phyloP scores from a whole-genome alignment of 2,329 filamentous ascomycete genomes.

The Monosporascus sp. region DNA sequence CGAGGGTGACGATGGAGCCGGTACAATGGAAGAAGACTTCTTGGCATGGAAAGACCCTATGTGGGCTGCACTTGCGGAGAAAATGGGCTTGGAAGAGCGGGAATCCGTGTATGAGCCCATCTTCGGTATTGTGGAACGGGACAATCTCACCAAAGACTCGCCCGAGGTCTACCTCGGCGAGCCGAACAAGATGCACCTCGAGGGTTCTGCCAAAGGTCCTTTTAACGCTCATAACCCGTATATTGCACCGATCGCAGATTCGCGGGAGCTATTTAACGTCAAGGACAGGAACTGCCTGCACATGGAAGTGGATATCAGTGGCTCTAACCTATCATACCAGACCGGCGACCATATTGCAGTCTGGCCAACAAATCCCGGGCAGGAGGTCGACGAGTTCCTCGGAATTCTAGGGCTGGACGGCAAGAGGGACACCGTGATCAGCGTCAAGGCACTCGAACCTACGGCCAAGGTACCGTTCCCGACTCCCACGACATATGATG shows the following conservation, averaged over 20 bases:
- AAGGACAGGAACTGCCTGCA: slow-evolving; percentile 94
- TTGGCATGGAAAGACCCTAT: slow-evolving; percentile 99
- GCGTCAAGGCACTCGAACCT: slow-evolving; percentile 85
- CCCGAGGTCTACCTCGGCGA: slow-evolving; percentile 89
- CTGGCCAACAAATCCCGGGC: slow-evolving; percentile 94
- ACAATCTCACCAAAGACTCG: slow-evolving; percentile 68
- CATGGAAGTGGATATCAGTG: slow-evolving; percentile 87
- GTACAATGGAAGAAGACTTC: slow-evolving; percentile 99
- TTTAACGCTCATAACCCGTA: slow-evolving; percentile 97
- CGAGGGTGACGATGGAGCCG: slow-evolving; percentile 94
- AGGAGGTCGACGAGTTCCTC: slow-evolving; percentile 87
- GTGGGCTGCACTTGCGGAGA: slow-evolving; percentile 80
- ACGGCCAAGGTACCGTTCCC: slow-evolving; percentile 98
- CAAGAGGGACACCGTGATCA: slow-evolving; percentile 79
- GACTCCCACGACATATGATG: slow-evolving; percentile 92
- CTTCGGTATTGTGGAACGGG: slow-evolving; percentile 75
- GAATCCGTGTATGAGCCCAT: slow-evolving; percentile 94
- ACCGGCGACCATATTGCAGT: slow-evolving; percentile 96
- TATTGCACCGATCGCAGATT: slow-evolving; percentile 89
- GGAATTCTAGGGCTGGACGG: slow-evolving; percentile 68
- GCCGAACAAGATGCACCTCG: slow-evolving; percentile 92
- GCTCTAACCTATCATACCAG: slow-evolving; percentile 86
- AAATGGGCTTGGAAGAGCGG: slow-evolving; percentile 88
- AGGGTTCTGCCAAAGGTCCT: slow-evolving; percentile 76
- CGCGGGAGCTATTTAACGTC: slow-evolving; percentile 83